Evolutionary conservation across 2,329 filamentous ascomycete genomes (phyloP).

Genomic region (Grosmannia huntii): DNA sequence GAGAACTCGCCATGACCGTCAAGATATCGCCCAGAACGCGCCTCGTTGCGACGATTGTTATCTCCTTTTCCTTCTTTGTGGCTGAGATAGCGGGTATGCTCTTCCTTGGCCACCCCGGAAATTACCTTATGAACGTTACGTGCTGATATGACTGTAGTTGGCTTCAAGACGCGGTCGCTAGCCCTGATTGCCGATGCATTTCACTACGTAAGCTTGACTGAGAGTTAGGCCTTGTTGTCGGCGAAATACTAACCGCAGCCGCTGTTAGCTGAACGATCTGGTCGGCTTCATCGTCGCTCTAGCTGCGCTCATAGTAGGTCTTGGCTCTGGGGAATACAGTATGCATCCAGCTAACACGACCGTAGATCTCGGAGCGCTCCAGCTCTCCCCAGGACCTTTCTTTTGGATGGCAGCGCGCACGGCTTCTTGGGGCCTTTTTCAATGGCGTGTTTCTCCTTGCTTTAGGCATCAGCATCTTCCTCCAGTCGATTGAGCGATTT

Average conservation of each 20-base stretch:
- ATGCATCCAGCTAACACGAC: neutral
- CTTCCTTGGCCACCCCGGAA: neutral
- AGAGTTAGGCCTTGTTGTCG: neutral
- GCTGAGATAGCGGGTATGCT: conserved; percentile 34
- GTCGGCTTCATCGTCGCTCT: conserved; percentile 57
- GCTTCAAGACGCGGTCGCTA: conserved; percentile 58
- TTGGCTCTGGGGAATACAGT: neutral
- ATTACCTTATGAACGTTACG: neutral
- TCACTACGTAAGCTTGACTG: conserved; percentile 46
- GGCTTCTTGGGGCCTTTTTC: conserved; percentile 66
- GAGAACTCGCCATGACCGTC: conserved; percentile 19
- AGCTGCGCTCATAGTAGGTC: conserved; percentile 45
- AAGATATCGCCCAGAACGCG: conserved; percentile 29
- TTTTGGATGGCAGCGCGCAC: conserved; percentile 66
- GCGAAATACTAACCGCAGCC: conserved; percentile 38
- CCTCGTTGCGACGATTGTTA: conserved; percentile 32
- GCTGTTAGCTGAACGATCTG: conserved; percentile 55
- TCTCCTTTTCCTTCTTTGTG: conserved; percentile 38
- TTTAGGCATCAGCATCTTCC: conserved; percentile 56
- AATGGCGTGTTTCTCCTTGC: conserved; percentile 65
- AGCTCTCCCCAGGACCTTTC: conserved; percentile 46
- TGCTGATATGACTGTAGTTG: conserved; percentile 28
- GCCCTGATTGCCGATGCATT: conserved; percentile 67
- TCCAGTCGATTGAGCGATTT: conserved; percentile 63
- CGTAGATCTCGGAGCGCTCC: conserved; percentile 42